These are phyloP conservation scores for Solanum chilense DNA, from an alignment of 257 asterid genomes.

Conservation along the genomic window DNA sequence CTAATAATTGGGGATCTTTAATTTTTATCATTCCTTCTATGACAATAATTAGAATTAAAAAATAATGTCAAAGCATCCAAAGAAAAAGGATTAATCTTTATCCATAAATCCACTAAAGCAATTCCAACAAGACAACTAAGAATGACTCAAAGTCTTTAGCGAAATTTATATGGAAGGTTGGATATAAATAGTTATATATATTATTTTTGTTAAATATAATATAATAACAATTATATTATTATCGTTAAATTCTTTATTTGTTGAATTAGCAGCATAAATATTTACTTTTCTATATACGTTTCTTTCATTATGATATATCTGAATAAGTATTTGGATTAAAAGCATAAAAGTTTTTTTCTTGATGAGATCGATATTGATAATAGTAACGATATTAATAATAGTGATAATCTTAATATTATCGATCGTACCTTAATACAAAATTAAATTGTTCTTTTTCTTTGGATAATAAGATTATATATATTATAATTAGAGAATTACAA, in stretches of 20 bases:
- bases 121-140: neutral
- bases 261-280: neutral
- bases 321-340: neutral
- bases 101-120: neutral
- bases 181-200: no score
- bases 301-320: neutral
- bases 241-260: no score
- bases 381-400: neutral
- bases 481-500: no score
- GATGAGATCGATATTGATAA: neutral
- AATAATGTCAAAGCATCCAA: neutral
- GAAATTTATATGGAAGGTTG: no score
- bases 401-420: neutral
- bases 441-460: no score
- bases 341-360: no score
- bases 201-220: no score
- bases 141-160: neutral
- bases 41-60: neutral
- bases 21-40: neutral
- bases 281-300: no score
- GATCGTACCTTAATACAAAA: no score
- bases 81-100: neutral
- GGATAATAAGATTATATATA: no score
- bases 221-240: no score
- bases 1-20: neutral